Evolutionary conservation across 768 basidiomycete genomes (phyloP), one percentile per base, ranked within the genome.

Genomic region (Infundibulicybe gibba): DNA sequence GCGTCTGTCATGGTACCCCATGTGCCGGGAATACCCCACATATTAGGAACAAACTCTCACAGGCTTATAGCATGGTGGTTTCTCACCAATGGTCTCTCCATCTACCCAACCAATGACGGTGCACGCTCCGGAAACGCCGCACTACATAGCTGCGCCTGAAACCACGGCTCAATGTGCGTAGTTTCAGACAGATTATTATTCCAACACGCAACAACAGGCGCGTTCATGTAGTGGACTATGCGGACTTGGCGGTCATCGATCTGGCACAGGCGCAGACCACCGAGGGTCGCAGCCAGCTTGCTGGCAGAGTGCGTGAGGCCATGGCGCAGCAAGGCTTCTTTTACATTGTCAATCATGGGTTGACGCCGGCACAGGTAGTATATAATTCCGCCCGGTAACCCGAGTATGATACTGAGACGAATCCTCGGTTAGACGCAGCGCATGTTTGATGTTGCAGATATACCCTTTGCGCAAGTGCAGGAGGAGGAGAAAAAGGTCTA

Each of bases 241-340:
- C 76, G 2, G 74, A 80, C 34, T 68, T 84, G 12, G 65, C 76
- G 1, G 65, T 76, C 43, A 71, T 83, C 43, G 80, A 83, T 51
- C 54, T 83, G 13, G 65, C 77, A 9, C 62, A 66, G 41, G 67
- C 64, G 1, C 43, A 49, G 1, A 75, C 66, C 10, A 51, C 57
- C 0, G 69, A 75, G 47, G 72, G 65, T 4, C 69, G 72, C 9
- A 50, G 54, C 0, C 54, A 54, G 20, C 58, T 82, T 1, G 70
- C 71, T 0, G 43, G 54, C 5, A 65, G 76, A 51, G 66, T 76
- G 4, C 63, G 61, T 16, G 66, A 76, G 41, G 79, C 80, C 2
- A 69, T 81, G 64, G 51, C 57, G 2, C 60, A 56, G 3, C 61
- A 70, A 20, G 74, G 76, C 1, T 77, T 79, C 47, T 73, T 77